A percentile compares a stretch with the other conserved stretches of the same genome.
phyloP scores from a whole-genome alignment of 2,329 filamentous ascomycete genomes.

The Microdochium paspali region DNA sequence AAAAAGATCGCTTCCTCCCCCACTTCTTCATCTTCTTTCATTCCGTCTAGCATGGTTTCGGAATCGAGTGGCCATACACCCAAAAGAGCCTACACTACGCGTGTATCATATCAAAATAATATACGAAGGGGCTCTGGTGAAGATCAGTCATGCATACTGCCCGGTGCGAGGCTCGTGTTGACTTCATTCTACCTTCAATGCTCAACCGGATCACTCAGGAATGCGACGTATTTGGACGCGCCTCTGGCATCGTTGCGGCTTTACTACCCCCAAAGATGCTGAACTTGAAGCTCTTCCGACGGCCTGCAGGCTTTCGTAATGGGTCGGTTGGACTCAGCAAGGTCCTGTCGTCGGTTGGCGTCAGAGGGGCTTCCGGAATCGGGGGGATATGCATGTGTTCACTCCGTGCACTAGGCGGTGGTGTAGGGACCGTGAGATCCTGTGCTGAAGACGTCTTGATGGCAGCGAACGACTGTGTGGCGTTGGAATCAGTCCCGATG shows the following conservation, averaged over 20 bases:
- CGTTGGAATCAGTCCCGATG: background rate
- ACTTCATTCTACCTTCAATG: too few species aligned
- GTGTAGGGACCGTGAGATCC: conserved; percentile 15
- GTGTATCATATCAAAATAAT: too few species aligned
- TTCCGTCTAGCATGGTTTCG: too few species aligned
- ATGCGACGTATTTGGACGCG: conserved; percentile 1
- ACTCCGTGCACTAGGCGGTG: conserved; percentile 16
- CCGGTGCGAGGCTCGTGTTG: too few species aligned
- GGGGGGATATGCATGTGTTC: conserved; percentile 16
- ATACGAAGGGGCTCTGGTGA: too few species aligned
- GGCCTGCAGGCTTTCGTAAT: conserved; percentile 12
- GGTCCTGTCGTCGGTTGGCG: conserved; percentile 15
- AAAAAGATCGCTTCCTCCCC: too few species aligned
- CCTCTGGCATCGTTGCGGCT: conserved; percentile 1
- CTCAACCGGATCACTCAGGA: too few species aligned
- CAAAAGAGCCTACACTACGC: too few species aligned
- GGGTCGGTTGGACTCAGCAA: conserved; percentile 11
- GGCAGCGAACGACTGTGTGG: conserved; percentile 17
- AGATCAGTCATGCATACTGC: too few species aligned
- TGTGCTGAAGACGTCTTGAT: conserved; percentile 17
- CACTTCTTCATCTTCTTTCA: too few species aligned
- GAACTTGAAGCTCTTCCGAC: conserved; percentile 18
- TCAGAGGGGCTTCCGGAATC: conserved; percentile 8
- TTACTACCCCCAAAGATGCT: conserved; percentile 15
- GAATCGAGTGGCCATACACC: too few species aligned